Evolutionary conservation across 495 filamentous ascomycete species (phyloP).

Genomic region (Xeromyces bisporus): DNA sequence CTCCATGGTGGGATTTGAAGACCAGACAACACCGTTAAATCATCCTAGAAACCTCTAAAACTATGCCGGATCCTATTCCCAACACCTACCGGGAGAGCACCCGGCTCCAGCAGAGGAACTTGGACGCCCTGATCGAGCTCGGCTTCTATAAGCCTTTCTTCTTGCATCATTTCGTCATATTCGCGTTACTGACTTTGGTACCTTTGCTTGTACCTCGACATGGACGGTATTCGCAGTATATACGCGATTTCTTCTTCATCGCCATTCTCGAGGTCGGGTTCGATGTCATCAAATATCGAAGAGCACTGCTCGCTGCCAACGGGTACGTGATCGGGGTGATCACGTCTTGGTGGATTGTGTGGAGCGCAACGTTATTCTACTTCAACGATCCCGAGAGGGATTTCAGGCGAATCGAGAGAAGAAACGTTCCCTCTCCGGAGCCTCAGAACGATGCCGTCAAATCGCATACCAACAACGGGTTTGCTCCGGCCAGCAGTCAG

Average conservation of each 20-base stretch:
- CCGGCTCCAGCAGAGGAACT: constrained; percentile 5
- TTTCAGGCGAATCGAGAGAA: constrained; percentile 45
- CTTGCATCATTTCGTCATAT: constrained; percentile 19
- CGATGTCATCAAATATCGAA: constrained; percentile 22
- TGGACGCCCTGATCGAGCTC: constrained; percentile 13
- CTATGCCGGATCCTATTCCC: constrained; percentile 2
- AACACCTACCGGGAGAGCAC: constrained; percentile 9
- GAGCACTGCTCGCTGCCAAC: constrained; percentile 38
- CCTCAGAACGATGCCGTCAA: background rate
- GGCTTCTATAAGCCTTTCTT: constrained; percentile 22
- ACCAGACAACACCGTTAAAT: too few species aligned
- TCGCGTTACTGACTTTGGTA: constrained; percentile 14
- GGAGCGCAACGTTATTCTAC: constrained; percentile 43
- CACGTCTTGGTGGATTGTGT: constrained; percentile 47
- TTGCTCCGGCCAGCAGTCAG: background rate
- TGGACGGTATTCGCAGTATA: constrained; percentile 7
- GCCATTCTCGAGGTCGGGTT: constrained; percentile 30
- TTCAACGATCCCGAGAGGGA: constrained; percentile 48
- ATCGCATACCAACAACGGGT: background rate
- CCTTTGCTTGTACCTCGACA: constrained; percentile 18
- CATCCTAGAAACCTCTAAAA: too few species aligned
- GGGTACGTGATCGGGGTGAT: constrained; percentile 55
- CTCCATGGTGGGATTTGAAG: too few species aligned
- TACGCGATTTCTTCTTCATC: constrained; percentile 38
- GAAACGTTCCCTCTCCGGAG: too few species aligned